These are phyloP conservation scores for Acrocalymma vagum DNA, from an alignment of 2,329 filamentous ascomycete species.

Conservation along the genomic window DNA sequence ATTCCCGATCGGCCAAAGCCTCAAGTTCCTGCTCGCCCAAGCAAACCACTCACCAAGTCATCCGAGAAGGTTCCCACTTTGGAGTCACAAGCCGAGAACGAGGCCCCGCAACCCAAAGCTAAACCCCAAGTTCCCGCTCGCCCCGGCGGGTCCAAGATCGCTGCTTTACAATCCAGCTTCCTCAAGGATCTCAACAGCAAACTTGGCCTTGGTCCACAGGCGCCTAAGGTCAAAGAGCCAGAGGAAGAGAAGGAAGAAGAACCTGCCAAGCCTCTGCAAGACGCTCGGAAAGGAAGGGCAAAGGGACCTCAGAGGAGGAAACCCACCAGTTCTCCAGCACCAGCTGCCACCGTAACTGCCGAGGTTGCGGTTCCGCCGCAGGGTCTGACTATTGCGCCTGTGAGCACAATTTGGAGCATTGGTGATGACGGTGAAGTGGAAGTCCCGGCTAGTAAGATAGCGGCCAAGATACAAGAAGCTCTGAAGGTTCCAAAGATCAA, in stretches of 20 bases:
- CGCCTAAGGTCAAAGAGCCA: slow-evolving; percentile 77
- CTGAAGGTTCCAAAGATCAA: slow-evolving; percentile 23
- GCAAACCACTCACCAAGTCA: slow-evolving; percentile 59
- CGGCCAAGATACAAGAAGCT: slow-evolving; percentile 32
- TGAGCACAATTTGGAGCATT: slow-evolving; percentile 46
- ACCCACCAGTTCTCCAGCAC: slow-evolving; percentile 67
- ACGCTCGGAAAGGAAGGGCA: slow-evolving; percentile 90
- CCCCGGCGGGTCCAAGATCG: slow-evolving; percentile 85
- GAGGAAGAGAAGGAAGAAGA: slow-evolving; percentile 64
- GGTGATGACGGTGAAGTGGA: slow-evolving; percentile 42
- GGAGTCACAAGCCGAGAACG: slow-evolving; percentile 35
- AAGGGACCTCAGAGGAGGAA: slow-evolving; percentile 84
- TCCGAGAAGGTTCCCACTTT: slow-evolving; percentile 45
- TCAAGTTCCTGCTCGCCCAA: slow-evolving; percentile 66
- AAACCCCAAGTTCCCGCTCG: slow-evolving; percentile 86
- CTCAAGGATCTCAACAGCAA: slow-evolving; percentile 93
- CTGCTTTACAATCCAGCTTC: slow-evolving; percentile 88
- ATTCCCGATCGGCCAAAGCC: slow-evolving; percentile 71
- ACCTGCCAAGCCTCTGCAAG: slow-evolving; percentile 81
- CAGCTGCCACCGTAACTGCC: slow-evolving; percentile 46
- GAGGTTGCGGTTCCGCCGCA: slow-evolving; percentile 42
- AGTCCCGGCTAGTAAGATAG: slow-evolving; percentile 40
- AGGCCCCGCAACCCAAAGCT: slow-evolving; percentile 64
- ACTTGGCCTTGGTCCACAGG: slow-evolving; percentile 84
- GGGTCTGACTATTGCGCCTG: slow-evolving; percentile 33